A percentile compares a stretch with the other conserved stretches of the same genome.
Conservation (phyloP, 176 grass and related monocot genomes). For the Olyra latifolia region DNA sequence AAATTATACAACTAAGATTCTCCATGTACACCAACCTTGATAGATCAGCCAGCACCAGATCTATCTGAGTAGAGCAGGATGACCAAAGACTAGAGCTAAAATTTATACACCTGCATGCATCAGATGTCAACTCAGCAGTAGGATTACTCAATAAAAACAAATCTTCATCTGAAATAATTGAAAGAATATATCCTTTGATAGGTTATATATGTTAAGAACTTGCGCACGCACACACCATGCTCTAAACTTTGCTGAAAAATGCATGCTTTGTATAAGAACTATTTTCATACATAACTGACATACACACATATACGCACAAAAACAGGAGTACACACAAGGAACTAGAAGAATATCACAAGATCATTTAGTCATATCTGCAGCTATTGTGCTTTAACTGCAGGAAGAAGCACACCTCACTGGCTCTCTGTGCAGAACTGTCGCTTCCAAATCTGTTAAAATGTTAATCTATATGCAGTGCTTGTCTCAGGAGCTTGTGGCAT, state of each 20-base stretch:
- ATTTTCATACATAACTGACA: neutral
- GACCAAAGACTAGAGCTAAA: neutral
- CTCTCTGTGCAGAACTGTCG: neutral
- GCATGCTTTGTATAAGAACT: neutral
- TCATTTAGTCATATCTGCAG: neutral
- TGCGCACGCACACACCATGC: neutral
- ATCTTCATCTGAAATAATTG: neutral
- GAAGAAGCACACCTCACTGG: neutral
- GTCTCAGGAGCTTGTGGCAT: neutral
- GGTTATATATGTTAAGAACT: neutral
- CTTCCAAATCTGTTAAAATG: conserved; percentile 9
- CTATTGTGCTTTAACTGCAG: neutral
- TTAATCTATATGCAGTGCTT: neutral
- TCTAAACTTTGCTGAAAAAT: conserved; percentile 18
- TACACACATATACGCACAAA: conserved; percentile 8
- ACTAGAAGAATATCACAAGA: neutral
- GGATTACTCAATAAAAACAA: neutral
- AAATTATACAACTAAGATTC: neutral
- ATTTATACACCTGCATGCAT: neutral
- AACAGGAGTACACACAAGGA: conserved; percentile 16
- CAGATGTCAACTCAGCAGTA: neutral
- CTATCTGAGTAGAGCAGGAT: neutral
- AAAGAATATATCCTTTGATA: neutral
- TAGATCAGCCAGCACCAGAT: neutral
- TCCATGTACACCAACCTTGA: neutral